Percentiles rank a stretch among this genome's conserved stretches.
These are phyloP conservation scores for Amoebophrya sp. DNA, from an alignment of 169 alveolate genomes.

Conservation along the genomic window DNA sequence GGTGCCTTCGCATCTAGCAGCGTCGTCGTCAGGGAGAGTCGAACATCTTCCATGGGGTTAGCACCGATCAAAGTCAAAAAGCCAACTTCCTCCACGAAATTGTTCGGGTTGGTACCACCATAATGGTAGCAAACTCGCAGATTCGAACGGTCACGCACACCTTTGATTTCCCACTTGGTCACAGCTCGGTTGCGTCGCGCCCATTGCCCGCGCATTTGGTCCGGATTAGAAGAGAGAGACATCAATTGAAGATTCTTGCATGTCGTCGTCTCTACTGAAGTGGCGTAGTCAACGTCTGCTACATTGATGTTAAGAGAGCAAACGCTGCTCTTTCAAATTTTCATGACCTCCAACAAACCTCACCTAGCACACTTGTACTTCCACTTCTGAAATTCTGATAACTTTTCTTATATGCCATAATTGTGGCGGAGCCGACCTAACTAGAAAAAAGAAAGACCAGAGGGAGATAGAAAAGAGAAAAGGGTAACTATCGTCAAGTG, in stretches of 20 bases:
- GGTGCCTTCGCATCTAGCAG: constrained; percentile 20
- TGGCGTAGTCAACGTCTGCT: too few relatives aligned
- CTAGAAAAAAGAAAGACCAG: too few relatives aligned
- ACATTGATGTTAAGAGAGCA: too few relatives aligned
- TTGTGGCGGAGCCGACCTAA: too few relatives aligned
- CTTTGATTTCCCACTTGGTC: constrained; percentile 20
- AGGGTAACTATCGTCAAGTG: too few relatives aligned
- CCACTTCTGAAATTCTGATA: not conserved
- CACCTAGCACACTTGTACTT: too few relatives aligned
- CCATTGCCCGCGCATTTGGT: not conserved
- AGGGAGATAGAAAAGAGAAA: too few relatives aligned
- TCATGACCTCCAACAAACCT: too few relatives aligned
- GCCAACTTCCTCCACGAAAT: constrained; percentile 13
- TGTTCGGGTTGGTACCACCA: not conserved
- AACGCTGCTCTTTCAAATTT: too few relatives aligned
- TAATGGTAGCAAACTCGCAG: constrained; percentile 8
- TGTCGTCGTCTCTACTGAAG: too few relatives aligned
- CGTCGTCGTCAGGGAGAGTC: not conserved
- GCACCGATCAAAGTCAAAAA: not conserved
- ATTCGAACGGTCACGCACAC: constrained; percentile 21
- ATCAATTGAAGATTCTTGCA: not conserved
- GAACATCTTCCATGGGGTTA: constrained; percentile 1
- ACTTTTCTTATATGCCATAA: not conserved
- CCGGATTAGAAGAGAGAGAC: not conserved
- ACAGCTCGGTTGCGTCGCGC: not conserved